Percentiles rank a stretch among this genome's conserved stretches.
Conservation (phyloP, 2,329 filamentous ascomycete genomes). For the Raffaelea albimanens region DNA sequence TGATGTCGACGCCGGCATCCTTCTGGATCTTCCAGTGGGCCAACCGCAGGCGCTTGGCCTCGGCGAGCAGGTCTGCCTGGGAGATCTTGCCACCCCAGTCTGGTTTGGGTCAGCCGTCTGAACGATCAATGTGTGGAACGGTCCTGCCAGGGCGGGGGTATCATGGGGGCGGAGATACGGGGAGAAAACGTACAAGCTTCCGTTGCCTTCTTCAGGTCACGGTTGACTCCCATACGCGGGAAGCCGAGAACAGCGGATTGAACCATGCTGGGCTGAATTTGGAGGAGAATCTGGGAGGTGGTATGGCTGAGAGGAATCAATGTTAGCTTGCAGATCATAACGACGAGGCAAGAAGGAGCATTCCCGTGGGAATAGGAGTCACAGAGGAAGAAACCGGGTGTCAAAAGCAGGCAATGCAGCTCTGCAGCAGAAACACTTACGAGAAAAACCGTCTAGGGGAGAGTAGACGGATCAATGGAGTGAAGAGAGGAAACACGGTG, state of each 20-base stretch:
- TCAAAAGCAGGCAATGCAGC: neutral
- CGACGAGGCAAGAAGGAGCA: neutral
- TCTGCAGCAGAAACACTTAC: constrained; percentile 1
- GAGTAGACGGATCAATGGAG: constrained; percentile 7
- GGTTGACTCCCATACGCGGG: constrained; percentile 95
- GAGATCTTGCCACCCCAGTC: constrained; percentile 91
- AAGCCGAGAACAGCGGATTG: constrained; percentile 84
- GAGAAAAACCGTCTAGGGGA: constrained; percentile 6
- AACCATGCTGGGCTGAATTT: constrained; percentile 39
- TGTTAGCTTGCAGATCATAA: constrained; percentile 2
- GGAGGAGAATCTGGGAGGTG: neutral
- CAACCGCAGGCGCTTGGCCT: constrained; percentile 93
- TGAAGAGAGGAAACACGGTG: constrained; percentile 1
- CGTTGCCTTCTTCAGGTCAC: constrained; percentile 99
- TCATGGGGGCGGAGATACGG: too few relatives aligned
- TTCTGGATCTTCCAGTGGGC: constrained; percentile 99
- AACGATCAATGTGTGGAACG: neutral
- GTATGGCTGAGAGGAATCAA: neutral
- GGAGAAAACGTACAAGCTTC: constrained; percentile 60
- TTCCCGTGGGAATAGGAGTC: too few relatives aligned
- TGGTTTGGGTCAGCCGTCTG: constrained; percentile 10
- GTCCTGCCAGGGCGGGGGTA: too few relatives aligned
- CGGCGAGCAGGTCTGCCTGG: constrained; percentile 77
- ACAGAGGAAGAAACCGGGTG: neutral
- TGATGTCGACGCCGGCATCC: constrained; percentile 92